Evolutionary conservation across 768 basidiomycete species (phyloP).

Genomic region (Suillus bovinus): DNA sequence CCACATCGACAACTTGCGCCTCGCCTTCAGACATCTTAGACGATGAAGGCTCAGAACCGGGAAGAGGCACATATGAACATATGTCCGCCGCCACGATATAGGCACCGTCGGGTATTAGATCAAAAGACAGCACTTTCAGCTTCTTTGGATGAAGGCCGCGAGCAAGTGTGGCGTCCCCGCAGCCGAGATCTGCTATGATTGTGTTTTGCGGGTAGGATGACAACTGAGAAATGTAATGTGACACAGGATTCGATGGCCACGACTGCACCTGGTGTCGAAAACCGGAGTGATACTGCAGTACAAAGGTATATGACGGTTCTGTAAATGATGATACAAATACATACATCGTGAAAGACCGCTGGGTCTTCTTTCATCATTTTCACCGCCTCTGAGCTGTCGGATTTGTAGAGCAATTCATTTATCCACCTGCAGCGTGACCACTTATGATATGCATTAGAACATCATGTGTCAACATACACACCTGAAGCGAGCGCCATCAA

Average conservation of each 20-base stretch:
- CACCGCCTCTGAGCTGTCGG: conserved; percentile 69
- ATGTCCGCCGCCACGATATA: conserved; percentile 93
- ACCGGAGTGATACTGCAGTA: conserved; percentile 86
- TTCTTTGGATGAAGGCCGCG: conserved; percentile 69
- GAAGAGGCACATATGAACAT: conserved; percentile 76
- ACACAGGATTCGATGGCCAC: conserved; percentile 95
- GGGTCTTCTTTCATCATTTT: conserved; percentile 86
- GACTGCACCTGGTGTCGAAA: conserved; percentile 89
- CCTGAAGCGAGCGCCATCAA: conserved; percentile 91
- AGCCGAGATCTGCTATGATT: conserved; percentile 91
- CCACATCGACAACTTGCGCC: conserved; percentile 86
- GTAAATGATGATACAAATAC: conserved; percentile 19
- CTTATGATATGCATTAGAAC: neutral
- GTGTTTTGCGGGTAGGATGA: conserved; percentile 63
- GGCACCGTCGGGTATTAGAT: conserved; percentile 70
- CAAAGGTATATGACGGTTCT: conserved; percentile 13
- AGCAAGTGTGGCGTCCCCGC: conserved; percentile 91
- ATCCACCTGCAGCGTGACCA: conserved; percentile 58
- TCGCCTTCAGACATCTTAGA: conserved; percentile 45
- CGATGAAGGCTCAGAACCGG: conserved; percentile 64
- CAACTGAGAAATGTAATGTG: conserved; percentile 70
- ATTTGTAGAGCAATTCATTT: conserved; percentile 92
- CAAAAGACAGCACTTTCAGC: conserved; percentile 72
- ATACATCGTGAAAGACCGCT: conserved; percentile 79
- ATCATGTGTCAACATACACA: conserved; percentile 28